Percentiles rank a stretch among this genome's conserved stretches.
These are phyloP conservation scores for Ganoderma sp. DNA, from an alignment of 1,284 basidiomycete genomes.

Conservation along the genomic window DNA sequence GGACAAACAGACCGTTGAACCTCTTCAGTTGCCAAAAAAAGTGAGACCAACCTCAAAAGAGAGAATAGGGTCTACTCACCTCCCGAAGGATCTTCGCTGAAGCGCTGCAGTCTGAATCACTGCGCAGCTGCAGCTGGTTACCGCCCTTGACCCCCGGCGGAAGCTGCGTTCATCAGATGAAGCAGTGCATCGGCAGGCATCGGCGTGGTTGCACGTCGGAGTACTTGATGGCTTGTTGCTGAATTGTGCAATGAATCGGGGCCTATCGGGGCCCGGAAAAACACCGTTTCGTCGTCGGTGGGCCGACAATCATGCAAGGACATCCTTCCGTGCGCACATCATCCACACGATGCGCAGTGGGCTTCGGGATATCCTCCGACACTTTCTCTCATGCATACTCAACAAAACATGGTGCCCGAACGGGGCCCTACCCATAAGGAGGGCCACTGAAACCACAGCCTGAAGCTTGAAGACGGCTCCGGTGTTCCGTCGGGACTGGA, in stretches of 20 bases:
- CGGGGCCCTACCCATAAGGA: neutral
- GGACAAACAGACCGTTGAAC: neutral
- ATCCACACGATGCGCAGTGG: neutral
- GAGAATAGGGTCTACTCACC: neutral
- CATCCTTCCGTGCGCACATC: neutral
- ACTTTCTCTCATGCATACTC: neutral
- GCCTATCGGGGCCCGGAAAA: neutral
- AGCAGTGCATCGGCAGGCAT: neutral
- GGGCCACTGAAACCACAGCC: neutral
- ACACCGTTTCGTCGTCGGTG: neutral
- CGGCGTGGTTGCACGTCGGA: neutral
- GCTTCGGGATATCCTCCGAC: neutral
- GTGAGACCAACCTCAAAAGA: neutral
- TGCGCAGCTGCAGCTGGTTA: neutral
- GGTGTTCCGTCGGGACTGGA: neutral
- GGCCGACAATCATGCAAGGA: neutral
- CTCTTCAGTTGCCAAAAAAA: neutral
- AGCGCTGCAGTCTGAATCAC: neutral
- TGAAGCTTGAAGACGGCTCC: neutral
- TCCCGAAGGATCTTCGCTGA: neutral
- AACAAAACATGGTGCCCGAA: neutral
- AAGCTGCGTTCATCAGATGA: neutral
- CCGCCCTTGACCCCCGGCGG: neutral
- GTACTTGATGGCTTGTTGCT: neutral
- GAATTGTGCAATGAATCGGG: neutral